Percentiles rank a stretch among this genome's conserved stretches.
Conservation (phyloP, 116 monocot species). For the Papilionanthe hybrid region DNA sequence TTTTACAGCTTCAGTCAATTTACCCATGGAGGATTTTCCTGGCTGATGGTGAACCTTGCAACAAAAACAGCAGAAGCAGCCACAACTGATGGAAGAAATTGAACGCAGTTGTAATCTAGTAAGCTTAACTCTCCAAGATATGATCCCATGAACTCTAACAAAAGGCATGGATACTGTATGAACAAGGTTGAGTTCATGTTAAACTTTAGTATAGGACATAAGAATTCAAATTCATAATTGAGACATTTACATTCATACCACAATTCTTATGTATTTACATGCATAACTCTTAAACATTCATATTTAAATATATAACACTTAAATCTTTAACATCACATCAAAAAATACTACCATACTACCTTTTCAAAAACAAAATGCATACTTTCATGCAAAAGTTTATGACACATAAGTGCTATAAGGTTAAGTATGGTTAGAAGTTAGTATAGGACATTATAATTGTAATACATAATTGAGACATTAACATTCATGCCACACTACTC, state of each 20-base stretch:
- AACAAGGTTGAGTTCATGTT: neutral
- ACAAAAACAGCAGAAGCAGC: constrained; percentile 53
- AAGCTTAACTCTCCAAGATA: constrained; percentile 55
- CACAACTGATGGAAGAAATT: constrained; percentile 43
- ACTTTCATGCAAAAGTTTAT: no score
- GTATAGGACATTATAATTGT: no score
- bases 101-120: constrained; percentile 37
- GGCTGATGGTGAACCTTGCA: constrained; percentile 41
- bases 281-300: no score
- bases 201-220: neutral
- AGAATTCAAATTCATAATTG: neutral
- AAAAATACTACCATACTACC: no score
- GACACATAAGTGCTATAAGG: no score
- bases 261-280: no score
- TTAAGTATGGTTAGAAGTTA: no score
- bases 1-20: neutral
- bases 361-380: no score
- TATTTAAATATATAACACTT: no score
- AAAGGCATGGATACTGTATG: constrained; percentile 18
- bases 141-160: constrained; percentile 39
- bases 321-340: no score
- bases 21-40: constrained; percentile 43
- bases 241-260: neutral
- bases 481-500: no score
- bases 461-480: no score